Base-by-base conservation (phyloP, 805 yeast genomes). In the Wickerhamiella domercqiae region DNA sequence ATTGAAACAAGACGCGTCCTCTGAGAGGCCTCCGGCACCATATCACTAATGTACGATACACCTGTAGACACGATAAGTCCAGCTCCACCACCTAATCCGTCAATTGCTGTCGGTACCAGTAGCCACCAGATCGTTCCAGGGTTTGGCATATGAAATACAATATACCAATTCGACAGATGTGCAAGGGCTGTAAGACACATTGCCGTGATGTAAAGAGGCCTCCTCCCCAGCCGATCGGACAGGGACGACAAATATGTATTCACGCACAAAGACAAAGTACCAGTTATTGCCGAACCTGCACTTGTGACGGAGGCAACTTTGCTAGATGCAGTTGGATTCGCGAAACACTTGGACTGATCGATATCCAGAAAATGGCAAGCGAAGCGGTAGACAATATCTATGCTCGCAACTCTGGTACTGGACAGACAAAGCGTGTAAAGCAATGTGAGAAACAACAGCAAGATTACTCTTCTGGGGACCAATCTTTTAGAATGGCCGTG, bases 191-290 rank as follows among this genome's bases (percentile, higher is more conserved):
- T 38, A 13, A 45, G 37, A 5, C 31, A 11, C 40, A 43, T 34
- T 3, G 48, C 38, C 28, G 36, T 21, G 20, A 49, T 25, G 20
- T 47, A 34, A 13, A 49, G 21, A 11, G 47, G 47, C 31, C 45
- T 43, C 11, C 54, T 47, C 31, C 54, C 54, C 5, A 35, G 35
- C 3, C 46, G 35, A 32, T 50, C 54, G 34, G 52, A 47, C 7
- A 43, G 29, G 15, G 44, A 28, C 21, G 50, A 44, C 34, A 48
- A 32, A 11, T 37, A 38, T 18, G 53, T 41, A 15, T 39, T 32
- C 7, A 41, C 34, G 13, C 46, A 15, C 16, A 50, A 31, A 18
- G 45, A 35, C 6, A 41, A 35, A 11, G 21, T 16, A 3, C 49
- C 47, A 18, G 32, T 15, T n/a, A 46, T 25, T 5, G 43, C 16